These are phyloP conservation scores for Stentor roeselii DNA, from an alignment of 73 alveolate species.

Conservation along the genomic window DNA sequence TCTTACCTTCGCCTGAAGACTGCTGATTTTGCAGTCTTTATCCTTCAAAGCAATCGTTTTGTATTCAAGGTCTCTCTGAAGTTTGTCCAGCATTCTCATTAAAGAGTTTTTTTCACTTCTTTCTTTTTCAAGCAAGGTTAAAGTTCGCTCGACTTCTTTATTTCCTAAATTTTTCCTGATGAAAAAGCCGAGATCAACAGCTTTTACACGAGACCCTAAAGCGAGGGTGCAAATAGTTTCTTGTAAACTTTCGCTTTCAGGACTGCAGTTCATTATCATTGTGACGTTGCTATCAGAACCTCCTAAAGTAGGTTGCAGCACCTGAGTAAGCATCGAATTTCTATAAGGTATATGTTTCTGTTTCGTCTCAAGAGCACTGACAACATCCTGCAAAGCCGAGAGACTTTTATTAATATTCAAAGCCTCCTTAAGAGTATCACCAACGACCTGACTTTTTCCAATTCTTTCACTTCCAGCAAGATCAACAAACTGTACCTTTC, in stretches of 20 bases:
- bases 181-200: slow-evolving; percentile 17
- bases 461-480: slow-evolving; percentile 27
- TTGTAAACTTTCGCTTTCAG: not conserved
- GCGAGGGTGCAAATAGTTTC: slow-evolving; percentile 26
- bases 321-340: slow-evolving; percentile 76
- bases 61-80: slow-evolving; percentile 17
- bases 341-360: slow-evolving; percentile 83
- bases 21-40: slow-evolving; percentile 14
- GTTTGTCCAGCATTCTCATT: slow-evolving; percentile 15
- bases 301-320: slow-evolving; percentile 83
- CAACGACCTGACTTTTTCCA: slow-evolving; percentile 45
- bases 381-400: slow-evolving; percentile 72
- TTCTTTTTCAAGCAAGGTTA: slow-evolving; percentile 26
- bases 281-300: slow-evolving; percentile 48
- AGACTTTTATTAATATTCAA: slow-evolving; percentile 66
- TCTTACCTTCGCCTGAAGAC: not conserved
- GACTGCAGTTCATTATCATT: slow-evolving; percentile 7
- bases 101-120: slow-evolving; percentile 18
- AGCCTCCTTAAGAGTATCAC: slow-evolving; percentile 78
- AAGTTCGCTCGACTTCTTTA: slow-evolving; percentile 24
- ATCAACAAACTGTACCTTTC: slow-evolving; percentile 18
- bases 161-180: slow-evolving; percentile 7
- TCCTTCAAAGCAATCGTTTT: slow-evolving; percentile 9
- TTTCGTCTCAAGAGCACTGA: slow-evolving; percentile 69
- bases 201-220: slow-evolving; percentile 10